These are phyloP conservation scores for Pezicula carpinea DNA, from an alignment of 2,329 filamentous ascomycete genomes.

Conservation along the genomic window DNA sequence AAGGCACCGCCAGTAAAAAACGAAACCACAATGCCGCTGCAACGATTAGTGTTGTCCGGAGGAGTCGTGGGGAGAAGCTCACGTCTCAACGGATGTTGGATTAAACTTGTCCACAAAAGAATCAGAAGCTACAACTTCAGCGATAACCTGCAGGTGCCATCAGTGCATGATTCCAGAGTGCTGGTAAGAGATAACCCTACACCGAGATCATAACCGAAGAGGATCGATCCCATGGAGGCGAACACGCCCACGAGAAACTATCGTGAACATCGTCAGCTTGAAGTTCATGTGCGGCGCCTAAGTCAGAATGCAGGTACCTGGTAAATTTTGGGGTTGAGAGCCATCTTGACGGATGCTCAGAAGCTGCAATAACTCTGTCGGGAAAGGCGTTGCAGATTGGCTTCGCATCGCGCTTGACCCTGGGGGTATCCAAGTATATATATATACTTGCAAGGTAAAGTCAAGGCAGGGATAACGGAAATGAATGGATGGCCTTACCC, in stretches of 20 bases:
- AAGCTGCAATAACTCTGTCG: slow-evolving; percentile 1
- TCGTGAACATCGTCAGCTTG: not conserved
- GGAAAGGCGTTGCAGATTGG: not conserved
- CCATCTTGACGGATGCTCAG: slow-evolving; percentile 15
- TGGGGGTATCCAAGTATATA: not conserved
- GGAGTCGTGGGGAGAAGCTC: slow-evolving; percentile 3
- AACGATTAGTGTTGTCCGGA: not conserved
- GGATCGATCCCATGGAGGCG: slow-evolving; percentile 50
- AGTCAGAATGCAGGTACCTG: slow-evolving; percentile 18
- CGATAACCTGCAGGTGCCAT: slow-evolving; percentile 20
- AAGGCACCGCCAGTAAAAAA: slow-evolving; percentile 65
- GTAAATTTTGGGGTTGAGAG: slow-evolving; percentile 29
- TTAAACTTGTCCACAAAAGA: slow-evolving; percentile 38
- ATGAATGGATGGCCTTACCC: too few species aligned
- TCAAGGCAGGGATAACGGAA: too few species aligned
- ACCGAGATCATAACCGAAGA: slow-evolving; percentile 52
- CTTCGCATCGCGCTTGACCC: too few species aligned
- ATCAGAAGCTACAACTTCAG: slow-evolving; percentile 38
- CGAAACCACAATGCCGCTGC: slow-evolving; percentile 66
- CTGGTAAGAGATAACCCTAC: slow-evolving; percentile 36
- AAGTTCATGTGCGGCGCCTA: not conserved
- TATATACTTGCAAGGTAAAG: not conserved
- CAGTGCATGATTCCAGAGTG: slow-evolving; percentile 18
- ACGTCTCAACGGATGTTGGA: slow-evolving; percentile 25
- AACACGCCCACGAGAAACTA: slow-evolving; percentile 38